Base-by-base conservation (phyloP, 1,139 yeast genomes). In the Yamadazyma kanchanaburiensis region DNA sequence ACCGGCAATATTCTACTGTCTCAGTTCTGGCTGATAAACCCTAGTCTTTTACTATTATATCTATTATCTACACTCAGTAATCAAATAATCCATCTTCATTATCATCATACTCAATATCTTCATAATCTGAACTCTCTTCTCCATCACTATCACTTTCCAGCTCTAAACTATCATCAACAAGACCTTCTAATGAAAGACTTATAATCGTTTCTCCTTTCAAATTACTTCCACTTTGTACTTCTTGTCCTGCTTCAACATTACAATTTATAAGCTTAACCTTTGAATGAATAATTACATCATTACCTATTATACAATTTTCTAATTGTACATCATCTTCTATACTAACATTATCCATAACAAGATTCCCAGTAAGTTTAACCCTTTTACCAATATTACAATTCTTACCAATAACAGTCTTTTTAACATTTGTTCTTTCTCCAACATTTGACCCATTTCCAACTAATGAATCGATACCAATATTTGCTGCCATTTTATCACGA, bases 241-340 rank as follows among this genome's bases (percentile, higher is more conserved):
- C 70, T 49, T 80, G 85, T 2, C 78, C 69, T 10, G 94, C 86
- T 54, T 89, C 97, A 17, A 91, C 81, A 41, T 86, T 80, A 64
- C 96, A 88, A 44, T 82, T 81, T 9, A 77, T 75, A 43, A 87
- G 69, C 48, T 71, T 76, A 26, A 74, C 61, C 51, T 80, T 82
- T 34, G 65, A 48, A 17, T 75, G 80, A 25, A 94, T 70, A 12
- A 62, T 60, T 2, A 80, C 91, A 28, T 67, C 65, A 27, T 68
- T 65, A 15, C 98, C 98, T 36, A 94, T 64, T 16, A 91, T 80
- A 58, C 95, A 88, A 59, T 89, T 91, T 55, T 94, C 98, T 41
- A 94, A 62, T 30, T 68, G 77, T n/a, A 74, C 82, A 42, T 86
- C 96, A 53, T 91, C 96, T 29, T 77, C 95, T 25, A 94, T 64